Conservation (phyloP, 1,284 basidiomycete species). For the Ceratobasidium sp. region DNA sequence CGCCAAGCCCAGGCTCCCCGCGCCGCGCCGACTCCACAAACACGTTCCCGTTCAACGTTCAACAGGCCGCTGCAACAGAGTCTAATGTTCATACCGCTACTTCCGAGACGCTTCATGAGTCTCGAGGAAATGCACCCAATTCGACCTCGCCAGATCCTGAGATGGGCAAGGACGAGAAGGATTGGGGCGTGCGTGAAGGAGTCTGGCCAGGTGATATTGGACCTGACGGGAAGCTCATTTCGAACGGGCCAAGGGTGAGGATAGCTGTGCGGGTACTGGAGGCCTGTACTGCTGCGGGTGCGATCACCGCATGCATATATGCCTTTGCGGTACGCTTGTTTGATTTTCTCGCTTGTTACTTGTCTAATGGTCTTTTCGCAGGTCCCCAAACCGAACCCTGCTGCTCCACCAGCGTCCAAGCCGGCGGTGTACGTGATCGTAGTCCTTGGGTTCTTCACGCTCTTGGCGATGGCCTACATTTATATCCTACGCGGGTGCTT, state of each 20-base stretch:
- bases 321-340: conserved; percentile 65
- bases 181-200: conserved; percentile 58
- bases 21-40: conserved; percentile 26
- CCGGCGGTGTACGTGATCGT: conserved; percentile 72
- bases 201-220: conserved; percentile 71
- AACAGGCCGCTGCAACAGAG: conserved; percentile 14
- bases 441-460: conserved; percentile 67
- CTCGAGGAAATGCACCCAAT: neutral
- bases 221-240: conserved; percentile 69
- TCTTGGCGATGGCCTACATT: conserved; percentile 67
- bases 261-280: conserved; percentile 66
- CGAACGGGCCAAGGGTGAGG: conserved; percentile 74
- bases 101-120: conserved; percentile 18
- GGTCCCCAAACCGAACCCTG: conserved; percentile 69
- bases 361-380: conserved; percentile 52
- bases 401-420: conserved; percentile 70
- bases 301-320: conserved; percentile 71
- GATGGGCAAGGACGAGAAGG: conserved; percentile 52
- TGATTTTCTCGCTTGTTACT: neutral
- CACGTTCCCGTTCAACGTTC: conserved; percentile 39
- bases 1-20: conserved; percentile 19
- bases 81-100: conserved; percentile 23
- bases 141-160: conserved; percentile 51
- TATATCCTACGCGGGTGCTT: conserved; percentile 73
- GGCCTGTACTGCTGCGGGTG: conserved; percentile 66